Evolutionary conservation across 2,329 filamentous ascomycete species (phyloP).

Genomic region (Aspergillus niger): DNA sequence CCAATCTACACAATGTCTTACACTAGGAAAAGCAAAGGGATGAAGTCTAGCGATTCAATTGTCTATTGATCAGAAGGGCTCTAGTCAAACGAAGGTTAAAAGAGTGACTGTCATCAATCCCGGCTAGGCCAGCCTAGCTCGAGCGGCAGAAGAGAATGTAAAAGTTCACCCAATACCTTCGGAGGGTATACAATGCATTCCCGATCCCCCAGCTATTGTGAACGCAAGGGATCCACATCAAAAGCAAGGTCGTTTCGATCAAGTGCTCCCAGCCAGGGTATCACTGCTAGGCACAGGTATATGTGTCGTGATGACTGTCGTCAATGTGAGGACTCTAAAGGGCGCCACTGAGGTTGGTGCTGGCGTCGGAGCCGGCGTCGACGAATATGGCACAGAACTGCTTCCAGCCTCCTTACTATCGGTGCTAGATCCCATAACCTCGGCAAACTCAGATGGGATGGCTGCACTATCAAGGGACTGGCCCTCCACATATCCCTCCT

Average conservation of each 20-base stretch:
- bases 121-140: slow-evolving; percentile 1
- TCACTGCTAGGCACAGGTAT: slow-evolving; percentile 18
- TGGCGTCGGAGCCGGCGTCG: not conserved
- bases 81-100: not conserved
- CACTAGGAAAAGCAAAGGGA: not conserved
- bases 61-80: not conserved
- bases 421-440: slow-evolving; percentile 27
- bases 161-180: not conserved
- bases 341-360: slow-evolving; percentile 17
- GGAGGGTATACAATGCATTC: not conserved
- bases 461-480: slow-evolving; percentile 44
- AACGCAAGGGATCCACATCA: slow-evolving; percentile 13
- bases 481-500: slow-evolving; percentile 29
- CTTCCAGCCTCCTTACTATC: slow-evolving; percentile 6
- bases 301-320: slow-evolving; percentile 28
- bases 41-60: not conserved
- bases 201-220: not conserved
- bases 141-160: not conserved
- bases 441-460: slow-evolving; percentile 41
- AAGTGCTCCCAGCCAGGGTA: not conserved
- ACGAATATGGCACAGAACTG: not conserved
- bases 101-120: not conserved
- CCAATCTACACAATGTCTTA: no score
- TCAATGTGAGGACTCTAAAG: slow-evolving; percentile 3
- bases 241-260: not conserved